phyloP scores from a whole-genome alignment of 345 rosid genomes.

The Camelina sativa region DNA sequence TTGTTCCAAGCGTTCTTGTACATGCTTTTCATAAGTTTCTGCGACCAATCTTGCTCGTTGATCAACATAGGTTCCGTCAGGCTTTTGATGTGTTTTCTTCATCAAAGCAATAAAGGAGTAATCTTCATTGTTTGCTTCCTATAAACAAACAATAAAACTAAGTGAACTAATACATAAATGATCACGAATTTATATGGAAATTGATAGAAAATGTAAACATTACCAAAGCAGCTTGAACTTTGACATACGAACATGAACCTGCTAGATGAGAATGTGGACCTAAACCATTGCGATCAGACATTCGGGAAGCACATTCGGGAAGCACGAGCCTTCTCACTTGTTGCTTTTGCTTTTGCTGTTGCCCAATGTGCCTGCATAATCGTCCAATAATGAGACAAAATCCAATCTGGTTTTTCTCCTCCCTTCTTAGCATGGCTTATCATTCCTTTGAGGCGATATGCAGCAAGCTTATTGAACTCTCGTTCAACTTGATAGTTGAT shows the following conservation, averaged over 20 bases:
- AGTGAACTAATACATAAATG: background rate
- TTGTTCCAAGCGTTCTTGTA: background rate
- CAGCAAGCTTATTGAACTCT: background rate
- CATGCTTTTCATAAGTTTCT: background rate
- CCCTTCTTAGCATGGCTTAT: background rate
- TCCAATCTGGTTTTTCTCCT: background rate
- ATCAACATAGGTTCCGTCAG: background rate
- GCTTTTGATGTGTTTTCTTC: conserved; percentile 19
- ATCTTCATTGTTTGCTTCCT: conserved; percentile 3
- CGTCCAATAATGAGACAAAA: background rate
- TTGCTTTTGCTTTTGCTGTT: background rate
- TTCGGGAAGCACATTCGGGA: background rate
- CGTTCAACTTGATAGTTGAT: background rate
- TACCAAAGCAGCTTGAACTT: background rate
- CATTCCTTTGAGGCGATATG: background rate
- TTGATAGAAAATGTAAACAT: background rate
- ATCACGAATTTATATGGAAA: background rate
- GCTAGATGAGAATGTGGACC: background rate
- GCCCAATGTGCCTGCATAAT: background rate
- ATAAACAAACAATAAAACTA: background rate
- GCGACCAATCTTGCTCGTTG: background rate
- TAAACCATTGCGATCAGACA: background rate
- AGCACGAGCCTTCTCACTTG: conserved; percentile 9
- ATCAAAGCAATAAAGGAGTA: background rate
- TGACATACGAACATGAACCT: background rate